phyloP scores from a whole-genome alignment of 2,329 filamentous ascomycete genomes.

The Fusarium mangiferae region DNA sequence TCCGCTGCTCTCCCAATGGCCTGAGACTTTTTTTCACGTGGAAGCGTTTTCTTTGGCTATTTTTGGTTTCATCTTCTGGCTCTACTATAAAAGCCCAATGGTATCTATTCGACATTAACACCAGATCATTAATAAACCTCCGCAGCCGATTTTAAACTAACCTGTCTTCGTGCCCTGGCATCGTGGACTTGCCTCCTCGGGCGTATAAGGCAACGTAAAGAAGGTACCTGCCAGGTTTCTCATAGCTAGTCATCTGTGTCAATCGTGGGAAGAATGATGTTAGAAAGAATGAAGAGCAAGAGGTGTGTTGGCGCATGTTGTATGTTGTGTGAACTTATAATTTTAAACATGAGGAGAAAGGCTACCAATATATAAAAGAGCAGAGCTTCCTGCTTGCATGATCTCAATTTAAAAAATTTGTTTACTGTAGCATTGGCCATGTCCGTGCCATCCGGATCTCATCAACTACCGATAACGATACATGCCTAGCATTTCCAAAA shows the following conservation, averaged over 20 bases:
- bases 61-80: not conserved
- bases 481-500: not conserved
- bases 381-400: not conserved
- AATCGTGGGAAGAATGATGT: not conserved
- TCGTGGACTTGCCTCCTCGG: not conserved
- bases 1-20: not conserved
- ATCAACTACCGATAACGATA: not conserved
- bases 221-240: not conserved
- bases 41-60: not conserved
- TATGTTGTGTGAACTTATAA: not conserved
- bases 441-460: not conserved
- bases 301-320: not conserved
- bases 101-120: not conserved
- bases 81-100: not conserved
- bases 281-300: fast-evolving
- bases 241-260: not conserved
- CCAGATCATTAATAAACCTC: not conserved
- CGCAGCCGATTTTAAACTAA: not conserved
- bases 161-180: not conserved
- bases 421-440: too few relatives aligned
- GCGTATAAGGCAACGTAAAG: not conserved
- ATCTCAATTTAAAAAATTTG: not conserved
- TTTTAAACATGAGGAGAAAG: not conserved
- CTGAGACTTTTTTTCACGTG: not conserved
- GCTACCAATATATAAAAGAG: not conserved